Evolutionary conservation across 2,329 filamentous ascomycete species (phyloP), one percentile per base, ranked within the genome.

Genomic region (Myriosclerotinia curreyana): DNA sequence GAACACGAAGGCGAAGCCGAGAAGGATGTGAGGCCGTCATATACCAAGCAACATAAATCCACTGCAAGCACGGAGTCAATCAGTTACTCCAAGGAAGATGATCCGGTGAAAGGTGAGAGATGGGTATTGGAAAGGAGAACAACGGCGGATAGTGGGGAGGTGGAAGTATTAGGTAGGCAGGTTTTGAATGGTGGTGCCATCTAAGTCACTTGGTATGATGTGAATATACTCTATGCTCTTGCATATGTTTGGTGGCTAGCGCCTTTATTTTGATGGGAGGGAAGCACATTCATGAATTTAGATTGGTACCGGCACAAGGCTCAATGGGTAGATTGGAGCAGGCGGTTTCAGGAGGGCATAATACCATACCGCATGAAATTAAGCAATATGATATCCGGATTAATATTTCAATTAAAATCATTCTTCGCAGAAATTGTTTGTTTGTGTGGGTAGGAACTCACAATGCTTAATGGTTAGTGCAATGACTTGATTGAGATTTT

Each of bases 101-200:
- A 88, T 71, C 84, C 86, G 53, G 79, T 83, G 2, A 80, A 80
- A 11, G 62, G 55, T 15, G 83, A 81, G 1, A 77, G 86, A 53
- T 91, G 88, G 89, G 83, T 91, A 9, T 77, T 91, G 69, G 89
- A 92, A 75, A 77, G 88, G 44, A 79, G 88, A 60, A 78, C 88
- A 44, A 89, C 86, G 3, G 85, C 80, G 0, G 87, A 90, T 70
- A 82, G 79, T 65, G 88, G 87, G 0, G 81, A 88, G 73, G 75
- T 87, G 61, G 85, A 89, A 72, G 75, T 90, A n/a, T 75, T 89
- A 4, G 86, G 83, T 52, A 78, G 87, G 61, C 84, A 89, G 73
- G 78, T 90, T 65, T 4, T 56, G 17, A 48, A 20, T 25, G 51
- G 40, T 36, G 60, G 51, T 15, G 31, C 50, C 14, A 62, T 56